phyloP scores from a whole-genome alignment of 1,284 basidiomycete genomes.

The Leccinum griseonigrum region DNA sequence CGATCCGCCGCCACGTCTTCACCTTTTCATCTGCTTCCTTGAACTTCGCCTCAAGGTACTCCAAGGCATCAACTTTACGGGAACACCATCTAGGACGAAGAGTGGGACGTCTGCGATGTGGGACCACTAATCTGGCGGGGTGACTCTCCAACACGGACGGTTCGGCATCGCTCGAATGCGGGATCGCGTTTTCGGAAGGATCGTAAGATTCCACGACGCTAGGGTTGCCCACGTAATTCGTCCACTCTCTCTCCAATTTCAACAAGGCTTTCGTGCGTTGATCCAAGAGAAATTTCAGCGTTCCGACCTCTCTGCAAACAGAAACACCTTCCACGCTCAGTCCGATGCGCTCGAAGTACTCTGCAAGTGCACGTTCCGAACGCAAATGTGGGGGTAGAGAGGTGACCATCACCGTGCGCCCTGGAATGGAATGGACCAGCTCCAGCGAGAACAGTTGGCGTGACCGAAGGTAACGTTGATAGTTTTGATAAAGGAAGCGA shows the following conservation, averaged over 20 bases:
- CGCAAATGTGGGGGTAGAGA: conserved; percentile 81
- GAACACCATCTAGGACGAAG: conserved; percentile 66
- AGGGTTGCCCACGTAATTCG: conserved; percentile 90
- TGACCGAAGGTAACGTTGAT: conserved; percentile 85
- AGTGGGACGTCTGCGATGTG: conserved; percentile 70
- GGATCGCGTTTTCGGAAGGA: conserved; percentile 53
- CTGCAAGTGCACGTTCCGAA: conserved; percentile 81
- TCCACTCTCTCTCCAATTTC: conserved; percentile 83
- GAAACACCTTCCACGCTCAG: conserved; percentile 86
- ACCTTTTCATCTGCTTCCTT: conserved; percentile 77
- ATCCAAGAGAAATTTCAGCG: conserved; percentile 72
- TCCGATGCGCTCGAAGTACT: conserved; percentile 89
- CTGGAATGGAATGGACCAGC: conserved; percentile 90
- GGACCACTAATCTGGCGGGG: conserved; percentile 60
- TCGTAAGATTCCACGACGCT: conserved; percentile 74
- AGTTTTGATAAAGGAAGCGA: conserved; percentile 86
- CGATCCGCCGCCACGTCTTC: conserved; percentile 59
- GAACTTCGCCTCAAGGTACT: conserved; percentile 79
- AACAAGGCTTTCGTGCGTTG: conserved; percentile 76
- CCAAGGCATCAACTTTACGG: conserved; percentile 79
- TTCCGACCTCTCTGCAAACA: conserved; percentile 82
- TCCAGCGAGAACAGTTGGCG: conserved; percentile 93
- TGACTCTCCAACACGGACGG: conserved; percentile 46
- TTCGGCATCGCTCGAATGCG: conserved; percentile 48
- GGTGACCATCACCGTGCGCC: conserved; percentile 89